Evolutionary conservation across 1,284 basidiomycete genomes (phyloP), one percentile per base, ranked within the genome.

Genomic region (Uromyces viciae-fabae): DNA sequence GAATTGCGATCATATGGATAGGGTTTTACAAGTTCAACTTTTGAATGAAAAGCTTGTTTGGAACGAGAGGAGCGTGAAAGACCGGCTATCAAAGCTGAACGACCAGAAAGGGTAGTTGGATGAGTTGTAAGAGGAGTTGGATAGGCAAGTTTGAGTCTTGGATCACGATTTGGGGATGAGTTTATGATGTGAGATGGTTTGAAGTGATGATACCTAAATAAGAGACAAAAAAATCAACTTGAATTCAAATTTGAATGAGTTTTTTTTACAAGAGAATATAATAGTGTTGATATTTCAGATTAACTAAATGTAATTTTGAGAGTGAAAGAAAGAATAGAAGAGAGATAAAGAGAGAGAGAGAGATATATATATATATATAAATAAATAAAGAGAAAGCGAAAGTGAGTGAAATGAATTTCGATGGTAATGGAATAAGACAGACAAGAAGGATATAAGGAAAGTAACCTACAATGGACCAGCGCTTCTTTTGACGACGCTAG

Each of bases 1-100:
- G 93, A 94, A 84, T 93, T 88, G 38, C 87, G 86, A 86, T 97
- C 94, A 87, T 92, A 91, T 92, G 94, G 85, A 38, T 62, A 72
- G 36, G 62, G 66, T 42, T 75, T 4, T 75, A 52, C 49, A 31
- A 38, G 43, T 25, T 62, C 36, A 38, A 66, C 64, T 72, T 68
- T 64, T n/a, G 54, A 54, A 56, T 77, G 78, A 72, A 66, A 68
- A 25, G 56, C 64, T 31, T 78, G 76, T 69, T 64, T 78, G 49
- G 66, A 42, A 58, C 38, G 82, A 19, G 54, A 60, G 40, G 64
- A 78, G 43, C 68, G 66, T 72, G 68, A 73, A 40, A 72, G 81
- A 77, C 82, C 81, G 66, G 79, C 64, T 62, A 84, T 62, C 71
- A 82, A 81, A 46, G 82, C 82, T 7, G 77, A 79, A 28, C 68